Percentiles rank a stretch among this genome's conserved stretches.
phyloP scores from a whole-genome alignment of 2,329 filamentous ascomycete genomes.

The Aspergillus eucalypticola region DNA sequence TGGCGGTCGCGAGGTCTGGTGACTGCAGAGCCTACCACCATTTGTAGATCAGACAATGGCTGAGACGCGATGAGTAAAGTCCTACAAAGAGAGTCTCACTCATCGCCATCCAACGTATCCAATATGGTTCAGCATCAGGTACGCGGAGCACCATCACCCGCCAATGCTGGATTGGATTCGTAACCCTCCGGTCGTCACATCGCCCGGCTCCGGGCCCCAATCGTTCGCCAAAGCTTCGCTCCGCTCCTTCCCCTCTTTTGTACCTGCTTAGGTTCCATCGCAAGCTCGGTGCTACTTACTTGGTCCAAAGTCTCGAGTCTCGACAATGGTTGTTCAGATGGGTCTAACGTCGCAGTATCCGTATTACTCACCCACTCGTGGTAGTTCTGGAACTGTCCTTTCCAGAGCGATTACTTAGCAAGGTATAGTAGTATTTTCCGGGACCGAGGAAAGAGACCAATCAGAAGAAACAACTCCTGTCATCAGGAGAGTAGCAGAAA shows the following conservation, averaged over 20 bases:
- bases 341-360: neutral
- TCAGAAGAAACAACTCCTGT: neutral
- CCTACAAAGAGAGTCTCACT: neutral
- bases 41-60: neutral
- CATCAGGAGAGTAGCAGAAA: neutral
- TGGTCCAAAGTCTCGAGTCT: neutral
- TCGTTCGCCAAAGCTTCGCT: constrained; percentile 14
- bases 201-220: constrained; percentile 11
- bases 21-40: neutral
- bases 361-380: neutral
- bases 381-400: constrained; percentile 9
- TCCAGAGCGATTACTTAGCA: neutral
- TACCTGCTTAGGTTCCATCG: neutral
- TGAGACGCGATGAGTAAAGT: neutral
- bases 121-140: neutral
- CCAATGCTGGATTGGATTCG: neutral
- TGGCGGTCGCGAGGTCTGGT: neutral
- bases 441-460: neutral
- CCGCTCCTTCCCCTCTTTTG: constrained; percentile 12
- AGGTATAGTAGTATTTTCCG: neutral
- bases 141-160: neutral
- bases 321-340: neutral
- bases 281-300: constrained; percentile 1
- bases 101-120: neutral
- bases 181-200: neutral